Base-by-base conservation (phyloP, 768 basidiomycete genomes). In the Trametes coccinea region DNA sequence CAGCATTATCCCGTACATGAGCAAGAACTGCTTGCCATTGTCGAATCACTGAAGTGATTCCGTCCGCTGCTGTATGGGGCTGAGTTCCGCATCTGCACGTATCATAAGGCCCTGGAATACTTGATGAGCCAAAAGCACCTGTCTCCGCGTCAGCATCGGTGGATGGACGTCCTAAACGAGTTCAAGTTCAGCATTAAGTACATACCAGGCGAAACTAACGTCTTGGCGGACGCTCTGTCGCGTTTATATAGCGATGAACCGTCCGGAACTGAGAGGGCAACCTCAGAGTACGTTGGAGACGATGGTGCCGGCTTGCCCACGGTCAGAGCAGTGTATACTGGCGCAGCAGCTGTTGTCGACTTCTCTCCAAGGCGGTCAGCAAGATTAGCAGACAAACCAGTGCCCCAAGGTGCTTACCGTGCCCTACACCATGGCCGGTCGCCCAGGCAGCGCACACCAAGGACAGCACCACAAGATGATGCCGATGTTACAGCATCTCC, bases 1-100 rank as follows among this genome's bases (percentile, higher is more conserved):
- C 66, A 66, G 53, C 68, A 72, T 39, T 79, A 80, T 49, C 71
- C 75, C 17, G 75, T 76, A 0, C 76, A 76, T 54, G 76, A 79
- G 59, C 65, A 72, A 4, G 78, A 80, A 45, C 45, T 73, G 16
- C 53, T 74, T 14, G 71, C 71, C 0, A 73, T 74, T 0, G 66
- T 81, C 0, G 76, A 80, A 46, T 71, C 76, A 0, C 58, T 81
- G 46, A 77, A 75, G 45, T 73, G 72, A 63, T 49, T 48, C 31
- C 30, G 47, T 3, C 30, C 47, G 10, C 16, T 60, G 30, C 59
- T 68, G 7, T 52, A 50, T 14, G 67, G 67, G 10, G 29, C 56
- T 11, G 47, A 48, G 9, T 68, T 69, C 43, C 41, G 56, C 1
- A 45, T 68, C 9, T 54, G 50, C 13, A 66, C 67, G 0, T 67